phyloP scores from a whole-genome alignment of 495 filamentous ascomycete genomes.

The Penicillium bialowiezense region DNA sequence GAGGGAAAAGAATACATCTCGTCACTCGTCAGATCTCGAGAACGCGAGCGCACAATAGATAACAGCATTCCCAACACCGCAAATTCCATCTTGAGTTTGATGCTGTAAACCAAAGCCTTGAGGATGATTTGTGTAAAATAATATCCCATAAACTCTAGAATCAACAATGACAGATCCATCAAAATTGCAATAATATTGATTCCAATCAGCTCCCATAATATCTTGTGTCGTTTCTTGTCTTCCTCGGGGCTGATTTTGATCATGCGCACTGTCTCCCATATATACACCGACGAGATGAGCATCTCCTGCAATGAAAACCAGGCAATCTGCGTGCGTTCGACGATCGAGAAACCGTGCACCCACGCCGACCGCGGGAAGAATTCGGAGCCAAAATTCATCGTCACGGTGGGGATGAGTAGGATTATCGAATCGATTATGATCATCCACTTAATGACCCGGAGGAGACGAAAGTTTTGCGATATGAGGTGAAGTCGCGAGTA shows the following conservation, averaged over 20 bases:
- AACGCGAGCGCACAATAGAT: slow-evolving; percentile 26
- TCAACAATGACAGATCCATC: slow-evolving; percentile 45
- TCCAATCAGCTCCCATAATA: slow-evolving; percentile 41
- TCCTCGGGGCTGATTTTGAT: slow-evolving; percentile 25
- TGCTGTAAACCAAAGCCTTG: slow-evolving; percentile 49
- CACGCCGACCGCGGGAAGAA: slow-evolving; percentile 22
- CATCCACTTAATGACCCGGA: slow-evolving; percentile 38
- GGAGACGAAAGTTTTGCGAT: slow-evolving; percentile 31
- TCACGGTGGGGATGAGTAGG: slow-evolving; percentile 43
- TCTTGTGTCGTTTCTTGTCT: slow-evolving; percentile 29
- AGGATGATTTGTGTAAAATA: slow-evolving; percentile 46
- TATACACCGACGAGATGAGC: slow-evolving; percentile 49
- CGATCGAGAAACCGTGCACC: slow-evolving; percentile 38
- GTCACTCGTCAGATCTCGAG: background rate
- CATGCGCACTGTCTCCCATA: slow-evolving; percentile 39
- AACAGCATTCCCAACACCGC: slow-evolving; percentile 39
- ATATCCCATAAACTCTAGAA: slow-evolving; percentile 43
- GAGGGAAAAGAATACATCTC: slow-evolving; percentile 1
- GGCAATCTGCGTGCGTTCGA: slow-evolving; percentile 51
- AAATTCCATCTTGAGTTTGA: slow-evolving; percentile 58
- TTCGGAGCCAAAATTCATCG: slow-evolving; percentile 40
- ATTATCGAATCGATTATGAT: slow-evolving; percentile 38
- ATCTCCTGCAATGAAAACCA: slow-evolving; percentile 50
- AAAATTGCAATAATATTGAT: slow-evolving; percentile 43
- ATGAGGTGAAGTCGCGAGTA: slow-evolving; percentile 50